Base-by-base conservation (phyloP, 2,329 filamentous ascomycete genomes). In the Macrophomina tecta region DNA sequence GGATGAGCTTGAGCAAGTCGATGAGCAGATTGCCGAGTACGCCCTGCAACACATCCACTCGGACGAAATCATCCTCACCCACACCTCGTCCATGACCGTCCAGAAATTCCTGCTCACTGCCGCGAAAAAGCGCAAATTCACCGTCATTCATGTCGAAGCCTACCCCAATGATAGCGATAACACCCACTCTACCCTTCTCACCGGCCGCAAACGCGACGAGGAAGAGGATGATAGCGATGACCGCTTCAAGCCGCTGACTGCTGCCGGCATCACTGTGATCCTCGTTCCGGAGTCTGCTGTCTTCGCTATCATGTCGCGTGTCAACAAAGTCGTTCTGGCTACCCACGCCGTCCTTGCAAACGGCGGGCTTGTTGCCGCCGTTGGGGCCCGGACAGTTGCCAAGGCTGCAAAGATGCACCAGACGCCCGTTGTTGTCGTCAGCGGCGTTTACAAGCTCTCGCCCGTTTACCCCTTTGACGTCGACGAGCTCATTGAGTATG, bases 251-350 rank as follows among this genome's bases (percentile, higher is more conserved):
- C 89, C 93, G 56, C 85, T 98, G 68, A 89, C 87, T 4, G 86
- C 89, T 1, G 87, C 90, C 42, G 94, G 94, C 32, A 91, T 96
- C 65, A 90, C 88, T 1, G 91, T 97, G 49, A 91, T 97, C 72
- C 86, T 92, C 68, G 89, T 98, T 65, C 89, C 92, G 51, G 94
- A 97, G 78, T 90, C 89, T 7, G 91, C 93, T 9, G 86, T 97
- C 64, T 96, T 94, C 81, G 93, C 94, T 0, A 91, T 98, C 73
- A 98, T 99, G 92, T 91, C 94, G 8, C 89, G 91, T 68, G 92
- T 97, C 72, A 96, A 94, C 84, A 97, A 97, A 82, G 94, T 99
- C 69, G 91, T 99, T 58, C 84, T 99, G 6, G 90, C 91, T 12
- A 94, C 94, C 5, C 91, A 94, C 74, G 90, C 91, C 3, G 92